A percentile compares a stretch with the other conserved stretches of the same genome.
phyloP scores from a whole-genome alignment of 2,329 filamentous ascomycete species.

The Microcyclospora pomicola region DNA sequence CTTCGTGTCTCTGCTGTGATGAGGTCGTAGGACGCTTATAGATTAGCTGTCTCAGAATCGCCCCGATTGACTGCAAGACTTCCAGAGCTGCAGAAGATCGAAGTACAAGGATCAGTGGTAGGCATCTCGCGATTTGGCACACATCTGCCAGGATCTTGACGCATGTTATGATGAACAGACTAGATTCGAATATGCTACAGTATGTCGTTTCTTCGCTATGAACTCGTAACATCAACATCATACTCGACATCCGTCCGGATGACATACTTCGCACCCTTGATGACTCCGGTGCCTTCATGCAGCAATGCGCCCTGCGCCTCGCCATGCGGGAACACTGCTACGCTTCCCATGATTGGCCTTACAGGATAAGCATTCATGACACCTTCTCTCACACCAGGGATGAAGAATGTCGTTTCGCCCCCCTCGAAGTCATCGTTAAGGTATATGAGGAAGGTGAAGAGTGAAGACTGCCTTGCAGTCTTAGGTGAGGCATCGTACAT shows the following conservation, averaged over 20 bases:
- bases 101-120: no score
- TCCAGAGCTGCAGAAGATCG: no score
- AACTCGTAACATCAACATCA: slow-evolving; percentile 34
- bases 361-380: slow-evolving; percentile 56
- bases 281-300: slow-evolving; percentile 58
- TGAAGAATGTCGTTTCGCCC: slow-evolving; percentile 58
- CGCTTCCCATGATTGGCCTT: slow-evolving; percentile 52
- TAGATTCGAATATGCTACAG: no score
- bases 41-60: no score
- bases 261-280: slow-evolving; percentile 53
- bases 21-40: no score
- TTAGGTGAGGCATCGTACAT: slow-evolving; percentile 52
- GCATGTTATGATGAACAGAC: no score
- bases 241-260: slow-evolving; percentile 60
- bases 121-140: no score
- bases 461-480: slow-evolving; percentile 47
- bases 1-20: no score
- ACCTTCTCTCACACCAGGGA: slow-evolving; percentile 50
- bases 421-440: slow-evolving; percentile 59
- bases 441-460: slow-evolving; percentile 58
- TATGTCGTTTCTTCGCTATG: no score
- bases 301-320: slow-evolving; percentile 51
- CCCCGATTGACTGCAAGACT: no score
- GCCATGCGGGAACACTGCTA: slow-evolving; percentile 57
- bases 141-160: no score